phyloP scores from a whole-genome alignment of 192 early-diverging fungal genomes.

The Coemansia sp. region DNA sequence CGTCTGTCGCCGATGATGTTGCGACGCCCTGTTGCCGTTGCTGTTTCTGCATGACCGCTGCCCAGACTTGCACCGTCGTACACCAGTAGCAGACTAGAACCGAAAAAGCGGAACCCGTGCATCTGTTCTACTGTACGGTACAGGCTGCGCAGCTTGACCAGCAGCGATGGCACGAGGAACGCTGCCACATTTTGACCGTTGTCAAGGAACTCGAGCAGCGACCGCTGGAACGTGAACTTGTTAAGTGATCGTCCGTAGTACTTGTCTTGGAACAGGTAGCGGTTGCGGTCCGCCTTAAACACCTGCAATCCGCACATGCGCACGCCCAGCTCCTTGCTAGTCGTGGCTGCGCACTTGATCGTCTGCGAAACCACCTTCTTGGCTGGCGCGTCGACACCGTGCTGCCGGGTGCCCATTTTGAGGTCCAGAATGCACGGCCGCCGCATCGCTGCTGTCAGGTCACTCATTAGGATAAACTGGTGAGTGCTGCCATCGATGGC shows the following conservation, averaged over 20 bases:
- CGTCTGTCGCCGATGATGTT: too few species aligned
- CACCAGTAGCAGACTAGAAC: conserved; percentile 81
- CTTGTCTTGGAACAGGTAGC: conserved; percentile 89
- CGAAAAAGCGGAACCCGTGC: conserved; percentile 87
- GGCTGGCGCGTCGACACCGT: conserved; percentile 81
- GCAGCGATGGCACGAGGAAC: conserved; percentile 77
- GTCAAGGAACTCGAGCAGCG: conserved; percentile 80
- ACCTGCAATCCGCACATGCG: conserved; percentile 99
- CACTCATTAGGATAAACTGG: conserved; percentile 92
- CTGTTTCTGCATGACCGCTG: background rate
- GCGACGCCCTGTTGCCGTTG: background rate
- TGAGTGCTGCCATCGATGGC: conserved; percentile 50
- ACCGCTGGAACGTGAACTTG: conserved; percentile 70
- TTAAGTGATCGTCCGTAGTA: conserved; percentile 90
- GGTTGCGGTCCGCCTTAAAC: conserved; percentile 69
- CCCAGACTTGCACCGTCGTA: conserved; percentile 69
- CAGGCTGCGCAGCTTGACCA: conserved; percentile 71
- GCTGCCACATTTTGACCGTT: conserved; percentile 74
- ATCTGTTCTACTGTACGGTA: conserved; percentile 73
- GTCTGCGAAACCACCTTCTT: conserved; percentile 87
- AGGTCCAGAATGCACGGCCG: conserved; percentile 95
- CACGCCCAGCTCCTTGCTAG: conserved; percentile 88
- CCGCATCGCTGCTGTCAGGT: conserved; percentile 85
- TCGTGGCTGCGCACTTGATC: conserved; percentile 88
- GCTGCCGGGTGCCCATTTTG: conserved; percentile 98